Evolutionary conservation across 805 yeast species (phyloP).

Genomic region (Nakazawaea wyomingensis): DNA sequence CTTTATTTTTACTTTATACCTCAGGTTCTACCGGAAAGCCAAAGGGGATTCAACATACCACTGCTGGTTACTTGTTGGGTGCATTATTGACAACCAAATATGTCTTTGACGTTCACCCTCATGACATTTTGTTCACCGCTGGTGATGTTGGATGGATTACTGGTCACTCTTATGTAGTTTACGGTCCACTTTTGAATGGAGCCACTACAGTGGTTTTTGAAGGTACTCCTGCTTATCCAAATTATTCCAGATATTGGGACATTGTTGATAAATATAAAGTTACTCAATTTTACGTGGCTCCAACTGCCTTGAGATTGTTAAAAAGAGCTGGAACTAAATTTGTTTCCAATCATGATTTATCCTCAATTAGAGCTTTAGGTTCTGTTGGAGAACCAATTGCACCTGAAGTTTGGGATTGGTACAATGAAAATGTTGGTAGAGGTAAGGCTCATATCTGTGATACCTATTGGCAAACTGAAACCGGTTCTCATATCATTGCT

Average conservation of each 20-base stretch:
- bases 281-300: slow-evolving; percentile 80
- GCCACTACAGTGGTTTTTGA: slow-evolving; percentile 77
- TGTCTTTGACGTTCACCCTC: slow-evolving; percentile 68
- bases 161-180: slow-evolving; percentile 79
- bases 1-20: slow-evolving; percentile 74
- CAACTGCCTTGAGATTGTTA: slow-evolving; percentile 73
- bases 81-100: slow-evolving; percentile 72
- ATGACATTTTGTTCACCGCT: slow-evolving; percentile 76
- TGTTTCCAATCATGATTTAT: slow-evolving; percentile 56
- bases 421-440: slow-evolving; percentile 65
- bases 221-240: slow-evolving; percentile 85
- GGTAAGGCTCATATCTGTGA: slow-evolving; percentile 69
- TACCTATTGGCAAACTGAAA: slow-evolving; percentile 89
- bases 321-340: slow-evolving; percentile 68
- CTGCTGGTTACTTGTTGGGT: slow-evolving; percentile 74
- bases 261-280: slow-evolving; percentile 67
- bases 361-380: slow-evolving; percentile 64
- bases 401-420: slow-evolving; percentile 87
- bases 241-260: slow-evolving; percentile 75
- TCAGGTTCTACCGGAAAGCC: slow-evolving; percentile 89
- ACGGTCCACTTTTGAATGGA: slow-evolving; percentile 76
- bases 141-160: slow-evolving; percentile 94
- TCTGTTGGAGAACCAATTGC: slow-evolving; percentile 87
- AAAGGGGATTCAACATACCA: slow-evolving; percentile 78
- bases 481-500: slow-evolving; percentile 74